A percentile compares a stretch with the other conserved stretches of the same genome.
phyloP scores from a whole-genome alignment of 2,329 filamentous ascomycete genomes.

The Aspergillus tamarii region DNA sequence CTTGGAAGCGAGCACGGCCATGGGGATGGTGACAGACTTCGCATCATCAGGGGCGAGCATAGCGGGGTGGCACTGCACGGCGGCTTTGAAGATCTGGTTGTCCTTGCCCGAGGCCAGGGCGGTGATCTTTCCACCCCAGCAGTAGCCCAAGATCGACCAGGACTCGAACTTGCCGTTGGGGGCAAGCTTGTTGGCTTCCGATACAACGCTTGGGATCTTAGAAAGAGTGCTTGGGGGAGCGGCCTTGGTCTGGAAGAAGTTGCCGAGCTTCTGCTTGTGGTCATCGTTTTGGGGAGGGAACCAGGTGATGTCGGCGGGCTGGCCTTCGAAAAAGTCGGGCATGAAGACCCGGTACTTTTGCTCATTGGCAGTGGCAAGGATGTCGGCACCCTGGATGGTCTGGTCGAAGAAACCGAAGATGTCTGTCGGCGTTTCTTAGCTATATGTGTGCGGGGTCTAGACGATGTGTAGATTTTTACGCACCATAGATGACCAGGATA shows the following conservation, averaged over 20 bases:
- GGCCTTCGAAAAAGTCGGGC: slow-evolving; percentile 86
- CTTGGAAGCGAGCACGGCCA: slow-evolving; percentile 59
- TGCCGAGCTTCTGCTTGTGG: slow-evolving; percentile 61
- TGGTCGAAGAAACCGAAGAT: slow-evolving; percentile 68
- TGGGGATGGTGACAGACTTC: slow-evolving; percentile 58
- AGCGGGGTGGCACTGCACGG: slow-evolving; percentile 60
- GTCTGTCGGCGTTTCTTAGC: slow-evolving; percentile 42
- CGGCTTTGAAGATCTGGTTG: slow-evolving; percentile 59
- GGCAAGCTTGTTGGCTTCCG: slow-evolving; percentile 55
- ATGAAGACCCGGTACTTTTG: slow-evolving; percentile 83
- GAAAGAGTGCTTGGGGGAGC: slow-evolving; percentile 61
- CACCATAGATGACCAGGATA: slow-evolving; percentile 60
- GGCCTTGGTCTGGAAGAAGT: slow-evolving; percentile 62
- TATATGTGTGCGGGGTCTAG: background rate
- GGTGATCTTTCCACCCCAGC: slow-evolving; percentile 63
- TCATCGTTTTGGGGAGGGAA: slow-evolving; percentile 64
- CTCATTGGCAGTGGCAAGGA: slow-evolving; percentile 62
- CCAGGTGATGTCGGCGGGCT: slow-evolving; percentile 65
- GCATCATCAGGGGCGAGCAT: slow-evolving; percentile 65
- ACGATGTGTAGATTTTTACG: slow-evolving; percentile 7
- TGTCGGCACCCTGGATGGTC: slow-evolving; percentile 66
- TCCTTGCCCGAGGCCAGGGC: slow-evolving; percentile 55
- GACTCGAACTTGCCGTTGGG: slow-evolving; percentile 48
- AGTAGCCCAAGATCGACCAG: slow-evolving; percentile 65
- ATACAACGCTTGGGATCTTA: slow-evolving; percentile 58